Percentiles rank a stretch among this genome's conserved stretches.
Evolutionary conservation across 495 filamentous ascomycete genomes (phyloP).

Genomic region (Aspergillus egyptiacus): DNA sequence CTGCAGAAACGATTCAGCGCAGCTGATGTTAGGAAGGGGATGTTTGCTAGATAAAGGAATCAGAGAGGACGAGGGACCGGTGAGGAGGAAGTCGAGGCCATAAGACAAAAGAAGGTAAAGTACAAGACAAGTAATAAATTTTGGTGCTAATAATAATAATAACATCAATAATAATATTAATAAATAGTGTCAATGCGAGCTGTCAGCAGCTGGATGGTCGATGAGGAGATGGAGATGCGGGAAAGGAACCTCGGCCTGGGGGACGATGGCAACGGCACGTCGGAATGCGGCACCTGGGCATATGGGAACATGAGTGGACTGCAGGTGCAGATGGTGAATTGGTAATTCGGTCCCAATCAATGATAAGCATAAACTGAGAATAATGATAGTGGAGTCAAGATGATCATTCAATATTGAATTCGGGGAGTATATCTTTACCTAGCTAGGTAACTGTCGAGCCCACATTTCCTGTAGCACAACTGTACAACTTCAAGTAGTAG

Average conservation of each 20-base stretch:
- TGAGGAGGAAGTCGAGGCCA: not conserved
- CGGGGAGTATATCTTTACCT: no score
- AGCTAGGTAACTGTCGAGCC: no score
- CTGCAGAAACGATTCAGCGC: not conserved
- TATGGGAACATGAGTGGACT: no score
- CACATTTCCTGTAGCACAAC: no score
- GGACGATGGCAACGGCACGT: not conserved
- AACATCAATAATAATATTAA: no score
- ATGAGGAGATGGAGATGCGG: not conserved
- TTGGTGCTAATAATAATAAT: not conserved
- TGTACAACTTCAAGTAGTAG: no score
- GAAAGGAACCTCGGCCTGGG: constrained; percentile 10
- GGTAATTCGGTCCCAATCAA: no score
- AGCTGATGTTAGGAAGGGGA: not conserved
- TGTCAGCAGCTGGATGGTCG: not conserved
- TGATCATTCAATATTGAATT: no score
- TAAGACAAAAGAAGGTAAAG: not conserved
- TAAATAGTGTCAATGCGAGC: not conserved
- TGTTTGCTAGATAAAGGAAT: not conserved
- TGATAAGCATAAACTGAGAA: no score
- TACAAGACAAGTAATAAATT: not conserved
- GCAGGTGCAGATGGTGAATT: no score
- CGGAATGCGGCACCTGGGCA: no score
- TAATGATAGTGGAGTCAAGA: no score
- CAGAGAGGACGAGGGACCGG: constrained; percentile 3